These are phyloP conservation scores for Parachlorella kessleri DNA, from an alignment of 139 green algal genomes.

Conservation along the genomic window DNA sequence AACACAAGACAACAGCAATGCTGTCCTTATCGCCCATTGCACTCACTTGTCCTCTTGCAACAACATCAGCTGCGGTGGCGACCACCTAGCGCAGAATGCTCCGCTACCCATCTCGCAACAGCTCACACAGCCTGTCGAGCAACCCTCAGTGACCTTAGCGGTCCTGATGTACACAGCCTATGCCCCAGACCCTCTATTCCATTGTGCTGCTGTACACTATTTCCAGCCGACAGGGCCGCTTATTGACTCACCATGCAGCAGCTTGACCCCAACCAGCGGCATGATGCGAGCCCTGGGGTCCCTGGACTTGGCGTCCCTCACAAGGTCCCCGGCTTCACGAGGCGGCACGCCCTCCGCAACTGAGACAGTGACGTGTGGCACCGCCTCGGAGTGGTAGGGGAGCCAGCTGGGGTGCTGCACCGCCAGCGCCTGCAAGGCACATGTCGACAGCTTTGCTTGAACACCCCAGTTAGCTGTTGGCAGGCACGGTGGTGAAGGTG, in stretches of 20 bases:
- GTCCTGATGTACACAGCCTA: too few species aligned
- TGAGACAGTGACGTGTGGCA: constrained; percentile 29
- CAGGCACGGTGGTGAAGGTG: too few species aligned
- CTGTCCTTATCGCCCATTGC: not conserved
- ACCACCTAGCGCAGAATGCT: too few species aligned
- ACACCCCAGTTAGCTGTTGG: too few species aligned
- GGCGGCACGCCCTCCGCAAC: constrained; percentile 19
- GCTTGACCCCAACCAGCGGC: constrained; percentile 15
- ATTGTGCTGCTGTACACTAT: not conserved
- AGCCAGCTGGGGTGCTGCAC: constrained; percentile 34
- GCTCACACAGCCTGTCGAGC: too few species aligned
- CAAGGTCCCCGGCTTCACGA: constrained; percentile 13
- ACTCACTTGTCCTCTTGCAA: too few species aligned
- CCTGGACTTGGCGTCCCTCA: not conserved
- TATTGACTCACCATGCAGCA: constrained; percentile 32
- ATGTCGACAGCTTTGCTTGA: too few species aligned
- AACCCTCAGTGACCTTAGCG: too few species aligned
- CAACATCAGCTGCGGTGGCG: too few species aligned
- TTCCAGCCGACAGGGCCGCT: not conserved
- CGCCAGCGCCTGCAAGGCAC: constrained; percentile 15
- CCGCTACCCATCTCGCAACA: too few species aligned
- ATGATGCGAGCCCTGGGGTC: not conserved
- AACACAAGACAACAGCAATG: too few species aligned
- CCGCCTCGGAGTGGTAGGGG: constrained; percentile 3
- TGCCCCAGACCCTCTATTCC: not conserved